Evolutionary conservation across 2,329 filamentous ascomycete species (phyloP), one percentile per base, ranked within the genome.

Genomic region (Colletotrichum somersetense): DNA sequence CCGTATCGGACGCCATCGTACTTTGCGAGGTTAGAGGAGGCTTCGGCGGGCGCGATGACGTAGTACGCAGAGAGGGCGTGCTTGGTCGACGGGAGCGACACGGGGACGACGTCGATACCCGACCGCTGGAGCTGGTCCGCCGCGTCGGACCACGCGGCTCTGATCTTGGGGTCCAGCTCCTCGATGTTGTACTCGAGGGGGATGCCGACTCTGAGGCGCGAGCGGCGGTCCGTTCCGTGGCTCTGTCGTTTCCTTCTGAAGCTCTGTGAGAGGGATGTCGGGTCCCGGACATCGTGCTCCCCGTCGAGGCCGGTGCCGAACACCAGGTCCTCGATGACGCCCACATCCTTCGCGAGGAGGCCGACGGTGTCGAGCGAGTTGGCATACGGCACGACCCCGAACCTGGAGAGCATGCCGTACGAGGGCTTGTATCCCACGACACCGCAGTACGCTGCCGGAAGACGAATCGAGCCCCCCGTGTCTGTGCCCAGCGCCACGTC

Each of bases 1-100:
- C 96, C 96, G 81, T 97, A 99, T 14, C 96, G 92, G n/a, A 98
- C 90, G 26, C 96, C 96, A 77, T 99, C 97, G 80, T 98, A 99
- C 80, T 97, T 98, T 69, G 96, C 94, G 2, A 99, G 89, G 77
- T 99, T 99, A 20, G 96, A 98, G 1, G 94, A 94, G 4, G 96
- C 96, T 82, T 99, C 96, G 20, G 96, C 96, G 0, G 96, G 94
- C 0, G 96, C 97, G 67, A 99, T 91, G 68, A 99, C 89, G 81
- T 99, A 99, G 84, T 99, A 99, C 44, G 96, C 93, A 26, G 95
- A 93, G 0, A 99, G 89, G 0, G 96, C 96, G 75, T 93, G 91
- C 74, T 90, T 92, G 1, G 96, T 99, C 0, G 91, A 90, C 0
- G 96, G 95, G 5, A 99, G 86, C 2, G 92, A 94, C 20, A 98